These are phyloP conservation scores for Oxytropis ochrocephala DNA, from an alignment of 306 rosid species.

Conservation along the genomic window DNA sequence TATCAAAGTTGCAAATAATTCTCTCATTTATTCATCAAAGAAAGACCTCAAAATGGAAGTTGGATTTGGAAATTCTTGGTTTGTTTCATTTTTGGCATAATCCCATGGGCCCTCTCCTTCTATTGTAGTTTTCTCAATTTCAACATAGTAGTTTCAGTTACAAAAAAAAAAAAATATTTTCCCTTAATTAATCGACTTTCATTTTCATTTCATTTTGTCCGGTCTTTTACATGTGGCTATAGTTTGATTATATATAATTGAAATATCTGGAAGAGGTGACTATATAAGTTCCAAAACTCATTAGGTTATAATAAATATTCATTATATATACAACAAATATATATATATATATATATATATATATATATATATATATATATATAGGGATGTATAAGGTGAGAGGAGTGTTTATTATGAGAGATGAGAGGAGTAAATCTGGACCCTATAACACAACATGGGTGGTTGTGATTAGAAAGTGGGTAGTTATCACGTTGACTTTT, in stretches of 20 bases:
- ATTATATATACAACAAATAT: background rate
- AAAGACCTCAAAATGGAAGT: constrained; percentile 32
- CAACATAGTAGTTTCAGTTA: background rate
- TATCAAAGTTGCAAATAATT: constrained; percentile 30
- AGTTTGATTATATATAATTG: too few relatives aligned
- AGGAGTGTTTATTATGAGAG: too few relatives aligned
- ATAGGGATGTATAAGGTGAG: too few relatives aligned
- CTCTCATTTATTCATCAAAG: constrained; percentile 21
- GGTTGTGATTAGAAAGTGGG: too few relatives aligned
- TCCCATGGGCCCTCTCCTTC: constrained; percentile 23
- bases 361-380: too few relatives aligned
- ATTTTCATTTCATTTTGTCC: background rate
- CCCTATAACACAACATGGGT: too few relatives aligned
- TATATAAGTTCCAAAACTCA: too few relatives aligned
- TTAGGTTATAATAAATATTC: background rate
- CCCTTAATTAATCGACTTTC: background rate
- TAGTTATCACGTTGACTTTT: too few relatives aligned
- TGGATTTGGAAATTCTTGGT: constrained; percentile 29
- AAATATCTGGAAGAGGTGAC: too few relatives aligned
- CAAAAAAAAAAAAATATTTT: background rate
- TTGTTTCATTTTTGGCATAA: constrained; percentile 27
- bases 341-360: too few relatives aligned
- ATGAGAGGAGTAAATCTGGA: too few relatives aligned
- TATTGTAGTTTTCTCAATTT: constrained; percentile 3
- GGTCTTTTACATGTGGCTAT: background rate